These are phyloP conservation scores for Colletotrichum liriopes DNA, from an alignment of 2,329 filamentous ascomycete genomes.

Conservation along the genomic window DNA sequence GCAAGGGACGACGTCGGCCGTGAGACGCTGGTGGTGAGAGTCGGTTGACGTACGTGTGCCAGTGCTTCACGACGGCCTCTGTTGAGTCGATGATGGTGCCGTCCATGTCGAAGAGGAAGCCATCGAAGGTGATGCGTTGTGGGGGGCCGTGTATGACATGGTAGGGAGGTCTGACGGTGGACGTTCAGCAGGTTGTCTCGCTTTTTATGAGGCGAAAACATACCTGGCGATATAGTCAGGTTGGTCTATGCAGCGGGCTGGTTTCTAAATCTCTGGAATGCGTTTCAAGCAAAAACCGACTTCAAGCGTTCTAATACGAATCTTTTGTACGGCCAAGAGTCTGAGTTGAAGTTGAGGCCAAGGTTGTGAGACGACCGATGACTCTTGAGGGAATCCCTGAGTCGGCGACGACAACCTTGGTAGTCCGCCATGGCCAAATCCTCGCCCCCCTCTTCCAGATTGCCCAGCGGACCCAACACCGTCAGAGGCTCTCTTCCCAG, in stretches of 20 bases:
- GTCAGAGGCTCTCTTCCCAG: neutral
- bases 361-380: constrained; percentile 17
- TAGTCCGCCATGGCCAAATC: constrained; percentile 16
- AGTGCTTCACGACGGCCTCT: constrained; percentile 82
- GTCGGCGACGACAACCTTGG: constrained; percentile 30
- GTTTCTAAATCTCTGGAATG: neutral
- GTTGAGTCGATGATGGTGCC: constrained; percentile 90
- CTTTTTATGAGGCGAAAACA: neutral
- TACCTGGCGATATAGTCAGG: neutral
- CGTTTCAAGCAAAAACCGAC: neutral
- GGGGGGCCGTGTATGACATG: constrained; percentile 41
- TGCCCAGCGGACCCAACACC: neutral
- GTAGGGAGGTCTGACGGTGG: neutral
- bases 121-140: constrained; percentile 59
- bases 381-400: constrained; percentile 1
- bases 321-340: neutral
- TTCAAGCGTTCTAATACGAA: neutral
- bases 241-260: neutral
- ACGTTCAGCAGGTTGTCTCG: neutral
- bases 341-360: constrained; percentile 12
- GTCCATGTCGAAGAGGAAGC: constrained; percentile 82
- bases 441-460: neutral
- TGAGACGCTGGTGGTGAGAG: constrained; percentile 10
- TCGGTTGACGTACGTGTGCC: constrained; percentile 71
- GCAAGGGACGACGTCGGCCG: constrained; percentile 26